These are phyloP conservation scores for Pseudogymnoascus sp. DNA, from an alignment of 2,329 filamentous ascomycete genomes.

Conservation along the genomic window DNA sequence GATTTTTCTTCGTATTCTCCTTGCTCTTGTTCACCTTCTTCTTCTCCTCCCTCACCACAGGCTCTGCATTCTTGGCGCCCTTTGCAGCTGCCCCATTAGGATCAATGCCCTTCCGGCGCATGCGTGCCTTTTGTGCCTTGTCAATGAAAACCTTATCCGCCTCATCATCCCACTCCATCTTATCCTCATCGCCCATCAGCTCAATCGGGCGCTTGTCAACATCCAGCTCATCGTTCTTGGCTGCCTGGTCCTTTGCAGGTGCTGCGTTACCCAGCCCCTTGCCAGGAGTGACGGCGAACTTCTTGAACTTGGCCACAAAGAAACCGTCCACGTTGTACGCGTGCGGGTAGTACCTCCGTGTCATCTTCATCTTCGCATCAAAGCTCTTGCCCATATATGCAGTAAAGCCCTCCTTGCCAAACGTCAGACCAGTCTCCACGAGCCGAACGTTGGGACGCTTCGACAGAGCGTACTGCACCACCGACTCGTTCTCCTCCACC, in stretches of 20 bases:
- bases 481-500: conserved; percentile 86
- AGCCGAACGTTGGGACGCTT: conserved; percentile 90
- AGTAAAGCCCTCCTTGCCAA: conserved; percentile 88
- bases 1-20: conserved; percentile 12
- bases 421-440: conserved; percentile 81
- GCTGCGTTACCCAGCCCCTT: conserved; percentile 25
- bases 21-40: conserved; percentile 19
- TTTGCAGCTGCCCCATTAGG: conserved; percentile 31
- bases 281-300: conserved; percentile 67
- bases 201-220: conserved; percentile 63
- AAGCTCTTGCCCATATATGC: conserved; percentile 88
- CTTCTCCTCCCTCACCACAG: conserved; percentile 14
- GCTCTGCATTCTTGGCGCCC: conserved; percentile 2
- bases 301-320: conserved; percentile 97
- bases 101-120: conserved; percentile 67
- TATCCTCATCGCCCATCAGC: conserved; percentile 40
- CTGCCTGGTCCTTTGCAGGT: conserved; percentile 21
- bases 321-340: conserved; percentile 95
- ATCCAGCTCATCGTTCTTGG: conserved; percentile 38
- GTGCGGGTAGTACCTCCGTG: conserved; percentile 81
- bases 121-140: conserved; percentile 62
- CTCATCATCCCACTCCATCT: conserved; percentile 67
- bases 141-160: conserved; percentile 65
- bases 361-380: conserved; percentile 73
- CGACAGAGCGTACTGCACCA: conserved; percentile 86